Evolutionary conservation across 2,329 filamentous ascomycete species (phyloP).

Genomic region (Sporothrix euskadiensis): DNA sequence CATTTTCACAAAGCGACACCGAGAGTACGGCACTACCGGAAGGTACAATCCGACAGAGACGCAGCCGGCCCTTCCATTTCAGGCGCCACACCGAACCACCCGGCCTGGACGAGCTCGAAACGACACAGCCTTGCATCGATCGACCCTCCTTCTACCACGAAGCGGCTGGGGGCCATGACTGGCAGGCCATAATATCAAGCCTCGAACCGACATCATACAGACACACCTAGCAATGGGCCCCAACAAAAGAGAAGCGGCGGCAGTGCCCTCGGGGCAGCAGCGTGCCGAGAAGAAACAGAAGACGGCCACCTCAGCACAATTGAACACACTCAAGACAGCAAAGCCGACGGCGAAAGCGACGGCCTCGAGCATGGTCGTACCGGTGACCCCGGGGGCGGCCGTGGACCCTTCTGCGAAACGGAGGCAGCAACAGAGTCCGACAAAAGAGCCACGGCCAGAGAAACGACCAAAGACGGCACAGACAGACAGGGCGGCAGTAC

Average conservation of each 20-base stretch:
- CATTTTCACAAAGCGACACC: not conserved
- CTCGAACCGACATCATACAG: not conserved
- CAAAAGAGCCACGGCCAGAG: conserved; percentile 29
- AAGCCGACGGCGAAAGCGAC: not conserved
- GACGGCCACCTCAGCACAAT: not conserved
- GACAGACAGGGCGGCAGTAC: conserved; percentile 38
- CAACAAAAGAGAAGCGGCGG: conserved; percentile 5
- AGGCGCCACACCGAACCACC: not conserved
- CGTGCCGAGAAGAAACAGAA: conserved; percentile 26
- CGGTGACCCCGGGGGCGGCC: conserved; percentile 23
- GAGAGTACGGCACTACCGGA: too few species aligned
- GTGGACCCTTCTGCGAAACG: not conserved
- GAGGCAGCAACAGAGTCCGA: not conserved
- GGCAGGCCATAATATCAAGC: too few species aligned
- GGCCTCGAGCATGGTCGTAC: conserved; percentile 4
- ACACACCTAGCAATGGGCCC: not conserved
- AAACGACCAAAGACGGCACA: conserved; percentile 36
- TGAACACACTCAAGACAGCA: not conserved
- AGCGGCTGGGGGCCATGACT: not conserved
- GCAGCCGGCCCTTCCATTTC: not conserved
- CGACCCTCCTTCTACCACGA: not conserved
- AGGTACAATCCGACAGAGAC: not conserved
- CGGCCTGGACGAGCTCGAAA: not conserved
- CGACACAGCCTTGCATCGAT: not conserved
- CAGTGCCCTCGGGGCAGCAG: not conserved